These are phyloP conservation scores for Saturnispora sanitii DNA, from an alignment of 805 yeast species.

Conservation along the genomic window DNA sequence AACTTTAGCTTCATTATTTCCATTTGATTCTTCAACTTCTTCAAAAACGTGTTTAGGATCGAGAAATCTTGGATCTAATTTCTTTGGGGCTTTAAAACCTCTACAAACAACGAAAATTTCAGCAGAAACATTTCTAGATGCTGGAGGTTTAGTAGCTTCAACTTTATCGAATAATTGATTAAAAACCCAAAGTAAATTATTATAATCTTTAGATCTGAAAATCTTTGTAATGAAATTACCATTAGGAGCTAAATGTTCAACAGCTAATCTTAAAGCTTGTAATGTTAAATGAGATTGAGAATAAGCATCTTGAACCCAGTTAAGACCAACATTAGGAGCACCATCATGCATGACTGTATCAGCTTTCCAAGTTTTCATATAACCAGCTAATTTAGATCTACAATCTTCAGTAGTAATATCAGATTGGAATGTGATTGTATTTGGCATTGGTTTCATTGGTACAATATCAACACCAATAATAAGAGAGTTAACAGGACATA, in stretches of 20 bases:
- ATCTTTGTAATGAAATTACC: constrained; percentile 96
- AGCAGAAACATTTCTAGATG: constrained; percentile 97
- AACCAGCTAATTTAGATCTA: constrained; percentile 86
- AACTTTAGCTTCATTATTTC: constrained; percentile 81
- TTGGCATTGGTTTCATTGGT: constrained; percentile 93
- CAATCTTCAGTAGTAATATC: constrained; percentile 98
- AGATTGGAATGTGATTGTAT: constrained; percentile 86
- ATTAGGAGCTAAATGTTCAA: constrained; percentile 80
- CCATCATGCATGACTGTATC: constrained; percentile 98
- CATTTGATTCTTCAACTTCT: constrained; percentile 67
- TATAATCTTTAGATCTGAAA: constrained; percentile 97
- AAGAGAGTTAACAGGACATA: constrained; percentile 86
- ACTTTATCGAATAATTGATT: constrained; percentile 92
- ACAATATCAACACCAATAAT: constrained; percentile 99
- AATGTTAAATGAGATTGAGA: constrained; percentile 93
- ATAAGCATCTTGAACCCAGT: constrained; percentile 99
- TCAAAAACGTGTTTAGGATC: constrained; percentile 93
- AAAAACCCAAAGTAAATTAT: constrained; percentile 95
- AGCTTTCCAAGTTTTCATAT: constrained; percentile 98
- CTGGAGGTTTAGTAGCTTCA: constrained; percentile 98
- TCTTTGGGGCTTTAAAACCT: constrained; percentile 94
- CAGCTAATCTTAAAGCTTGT: constrained; percentile 89
- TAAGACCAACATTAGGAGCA: constrained; percentile 99
- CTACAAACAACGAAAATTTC: constrained; percentile 96
- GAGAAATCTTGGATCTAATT: constrained; percentile 81